Percentiles rank a stretch among this genome's conserved stretches.
Evolutionary conservation across 164 flowering plant species (phyloP).

Genomic region (Tinospora cordifolia): DNA sequence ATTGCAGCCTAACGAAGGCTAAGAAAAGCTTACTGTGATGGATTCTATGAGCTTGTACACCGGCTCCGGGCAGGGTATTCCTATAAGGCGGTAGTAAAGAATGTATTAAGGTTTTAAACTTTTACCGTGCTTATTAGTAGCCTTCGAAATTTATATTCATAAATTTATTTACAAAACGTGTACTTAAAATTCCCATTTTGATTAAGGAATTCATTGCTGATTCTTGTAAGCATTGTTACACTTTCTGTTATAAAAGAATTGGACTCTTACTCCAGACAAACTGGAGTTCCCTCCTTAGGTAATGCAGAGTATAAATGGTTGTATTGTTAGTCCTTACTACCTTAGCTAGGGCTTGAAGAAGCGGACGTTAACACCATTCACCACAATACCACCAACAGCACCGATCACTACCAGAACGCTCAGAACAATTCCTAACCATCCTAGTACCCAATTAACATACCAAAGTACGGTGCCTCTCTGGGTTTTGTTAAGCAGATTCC

Average conservation of each 20-base stretch:
- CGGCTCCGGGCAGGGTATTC: neutral
- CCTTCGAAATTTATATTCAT: too few relatives aligned
- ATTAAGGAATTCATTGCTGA: neutral
- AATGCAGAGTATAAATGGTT: neutral
- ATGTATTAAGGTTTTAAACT: neutral
- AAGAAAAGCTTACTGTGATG: neutral
- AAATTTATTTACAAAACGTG: too few relatives aligned
- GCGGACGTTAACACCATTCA: constrained; percentile 41
- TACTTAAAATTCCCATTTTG: neutral
- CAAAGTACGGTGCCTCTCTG: constrained; percentile 32
- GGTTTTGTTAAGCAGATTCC: constrained; percentile 61
- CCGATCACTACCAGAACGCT: constrained; percentile 40
- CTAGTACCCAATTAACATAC: constrained; percentile 55
- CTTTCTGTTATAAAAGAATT: neutral
- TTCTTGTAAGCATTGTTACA: neutral
- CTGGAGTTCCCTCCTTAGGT: neutral
- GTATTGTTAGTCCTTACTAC: neutral
- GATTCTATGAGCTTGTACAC: neutral
- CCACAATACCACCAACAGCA: constrained; percentile 39
- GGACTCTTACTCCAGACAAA: neutral
- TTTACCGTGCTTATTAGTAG: neutral
- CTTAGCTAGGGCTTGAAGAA: constrained; percentile 53
- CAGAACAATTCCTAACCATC: constrained; percentile 41
- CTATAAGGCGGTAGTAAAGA: neutral
- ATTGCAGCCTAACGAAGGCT: neutral